Percentiles rank a stretch among this genome's conserved stretches.
Conservation (phyloP, 2,329 filamentous ascomycete genomes). For the Colletotrichum viniferum region DNA sequence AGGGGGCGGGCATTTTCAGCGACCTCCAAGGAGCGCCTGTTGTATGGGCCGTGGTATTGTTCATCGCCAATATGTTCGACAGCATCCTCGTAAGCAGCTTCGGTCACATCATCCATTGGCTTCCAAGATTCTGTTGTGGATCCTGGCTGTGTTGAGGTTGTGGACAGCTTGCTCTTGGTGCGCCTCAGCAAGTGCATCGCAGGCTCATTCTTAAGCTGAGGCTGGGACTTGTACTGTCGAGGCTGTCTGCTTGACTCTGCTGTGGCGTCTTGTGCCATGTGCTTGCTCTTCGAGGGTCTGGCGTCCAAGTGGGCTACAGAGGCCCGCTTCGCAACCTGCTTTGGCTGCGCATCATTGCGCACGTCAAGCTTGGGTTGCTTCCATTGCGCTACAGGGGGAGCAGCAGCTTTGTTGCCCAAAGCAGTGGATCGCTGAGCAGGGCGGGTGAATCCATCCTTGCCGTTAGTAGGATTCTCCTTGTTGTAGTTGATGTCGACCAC, state of each 20-base stretch:
- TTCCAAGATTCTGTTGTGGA: constrained; percentile 2
- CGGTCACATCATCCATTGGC: constrained; percentile 40
- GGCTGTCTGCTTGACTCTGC: constrained; percentile 29
- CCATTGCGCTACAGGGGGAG: constrained; percentile 1
- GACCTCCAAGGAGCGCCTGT: constrained; percentile 2
- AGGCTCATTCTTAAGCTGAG: constrained; percentile 49
- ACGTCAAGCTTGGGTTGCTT: constrained; percentile 12
- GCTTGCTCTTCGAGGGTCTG: constrained; percentile 13
- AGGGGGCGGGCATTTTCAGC: not conserved
- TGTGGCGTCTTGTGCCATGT: constrained; percentile 1
- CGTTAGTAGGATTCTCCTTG: constrained; percentile 29
- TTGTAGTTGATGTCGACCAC: constrained; percentile 33
- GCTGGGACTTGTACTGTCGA: constrained; percentile 60
- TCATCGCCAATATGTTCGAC: constrained; percentile 43
- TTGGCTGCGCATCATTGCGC: constrained; percentile 14
- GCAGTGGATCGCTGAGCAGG: constrained; percentile 23
- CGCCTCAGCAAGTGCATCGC: constrained; percentile 40
- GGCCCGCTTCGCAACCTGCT: constrained; percentile 11
- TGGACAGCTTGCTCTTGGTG: constrained; percentile 48
- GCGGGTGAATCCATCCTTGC: constrained; percentile 24
- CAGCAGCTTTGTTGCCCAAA: constrained; percentile 14
- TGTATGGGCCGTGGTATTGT: constrained; percentile 10
- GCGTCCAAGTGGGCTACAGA: constrained; percentile 11
- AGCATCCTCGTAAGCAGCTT: constrained; percentile 49
- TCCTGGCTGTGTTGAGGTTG: not conserved